A percentile compares a stretch with the other conserved stretches of the same genome.
Conservation (phyloP, 2,329 filamentous ascomycete genomes). For the Fusarium goolgardi region DNA sequence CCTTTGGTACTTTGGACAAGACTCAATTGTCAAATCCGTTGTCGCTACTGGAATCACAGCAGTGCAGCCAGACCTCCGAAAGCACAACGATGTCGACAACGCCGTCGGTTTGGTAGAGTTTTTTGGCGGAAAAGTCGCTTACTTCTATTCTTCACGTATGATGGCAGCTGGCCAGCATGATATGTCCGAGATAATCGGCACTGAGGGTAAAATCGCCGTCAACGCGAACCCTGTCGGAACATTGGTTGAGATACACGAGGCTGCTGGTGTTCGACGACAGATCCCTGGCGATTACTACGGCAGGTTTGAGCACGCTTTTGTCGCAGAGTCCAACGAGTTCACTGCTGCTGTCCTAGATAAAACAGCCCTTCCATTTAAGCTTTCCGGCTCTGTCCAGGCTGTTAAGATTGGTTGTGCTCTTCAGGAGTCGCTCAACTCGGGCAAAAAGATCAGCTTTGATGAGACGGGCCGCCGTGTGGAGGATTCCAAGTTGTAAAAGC, state of each 20-base stretch:
- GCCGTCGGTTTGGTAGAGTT: conserved; percentile 72
- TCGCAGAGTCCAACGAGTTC: conserved; percentile 73
- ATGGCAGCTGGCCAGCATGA: conserved; percentile 77
- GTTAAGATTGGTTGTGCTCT: conserved; percentile 71
- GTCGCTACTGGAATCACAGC: conserved; percentile 50
- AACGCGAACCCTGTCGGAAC: conserved; percentile 68
- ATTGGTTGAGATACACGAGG: conserved; percentile 66
- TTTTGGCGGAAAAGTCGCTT: conserved; percentile 71
- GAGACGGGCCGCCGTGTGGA: conserved; percentile 49
- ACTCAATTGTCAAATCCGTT: conserved; percentile 49
- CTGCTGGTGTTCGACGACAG: conserved; percentile 64
- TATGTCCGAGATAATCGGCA: conserved; percentile 75
- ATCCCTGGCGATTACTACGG: conserved; percentile 72
- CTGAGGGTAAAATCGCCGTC: conserved; percentile 70
- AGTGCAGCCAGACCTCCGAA: conserved; percentile 49
- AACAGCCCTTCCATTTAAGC: conserved; percentile 65
- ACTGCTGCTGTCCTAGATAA: conserved; percentile 69
- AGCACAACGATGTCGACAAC: conserved; percentile 51
- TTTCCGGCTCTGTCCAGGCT: conserved; percentile 68
- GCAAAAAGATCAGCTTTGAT: conserved; percentile 70
- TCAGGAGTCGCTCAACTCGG: conserved; percentile 67
- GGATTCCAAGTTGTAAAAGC: conserved; percentile 37
- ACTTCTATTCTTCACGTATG: conserved; percentile 74
- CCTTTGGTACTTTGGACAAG: conserved; percentile 51
- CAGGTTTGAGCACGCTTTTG: conserved; percentile 71